Conservation (phyloP, 1,139 yeast genomes). For the Barnettozyma hawaiiensis region DNA sequence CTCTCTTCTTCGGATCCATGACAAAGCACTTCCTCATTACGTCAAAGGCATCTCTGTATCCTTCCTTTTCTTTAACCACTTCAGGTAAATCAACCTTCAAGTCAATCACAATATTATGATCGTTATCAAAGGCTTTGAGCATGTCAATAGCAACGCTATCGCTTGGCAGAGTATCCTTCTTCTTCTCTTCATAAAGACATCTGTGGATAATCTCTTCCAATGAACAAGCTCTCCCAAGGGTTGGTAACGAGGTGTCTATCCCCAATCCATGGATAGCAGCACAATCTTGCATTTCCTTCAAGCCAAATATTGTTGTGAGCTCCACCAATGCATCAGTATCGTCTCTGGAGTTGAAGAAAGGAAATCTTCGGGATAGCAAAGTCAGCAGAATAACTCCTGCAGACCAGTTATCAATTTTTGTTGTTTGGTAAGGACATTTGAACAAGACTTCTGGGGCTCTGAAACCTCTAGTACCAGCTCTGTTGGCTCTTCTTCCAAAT, state of each 20-base stretch:
- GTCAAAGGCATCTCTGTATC: slow-evolving; percentile 21
- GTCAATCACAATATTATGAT: slow-evolving; percentile 6
- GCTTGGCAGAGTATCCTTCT: slow-evolving; percentile 31
- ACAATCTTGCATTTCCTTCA: slow-evolving; percentile 63
- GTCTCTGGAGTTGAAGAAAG: slow-evolving; percentile 88
- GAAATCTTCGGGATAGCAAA: slow-evolving; percentile 68
- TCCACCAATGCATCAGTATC: slow-evolving; percentile 90
- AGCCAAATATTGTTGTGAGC: slow-evolving; percentile 77
- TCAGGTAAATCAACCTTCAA: slow-evolving; percentile 11
- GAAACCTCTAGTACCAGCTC: slow-evolving; percentile 92
- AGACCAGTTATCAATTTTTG: slow-evolving; percentile 78
- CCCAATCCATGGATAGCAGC: slow-evolving; percentile 88
- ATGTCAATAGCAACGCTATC: slow-evolving; percentile 37
- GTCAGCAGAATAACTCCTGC: slow-evolving; percentile 72
- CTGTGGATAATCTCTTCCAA: slow-evolving; percentile 18
- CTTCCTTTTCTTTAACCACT: slow-evolving; percentile 10
- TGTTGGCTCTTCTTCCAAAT: slow-evolving; percentile 87
- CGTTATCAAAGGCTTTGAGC: slow-evolving; percentile 15
- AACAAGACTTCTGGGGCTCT: slow-evolving; percentile 74
- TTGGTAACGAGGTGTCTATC: slow-evolving; percentile 51
- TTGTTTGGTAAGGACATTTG: slow-evolving; percentile 47
- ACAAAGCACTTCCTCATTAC: slow-evolving; percentile 50
- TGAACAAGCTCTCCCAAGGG: slow-evolving; percentile 24
- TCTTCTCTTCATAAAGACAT: slow-evolving; percentile 28
- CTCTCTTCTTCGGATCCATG: slow-evolving; percentile 72